A percentile compares a stretch with the other conserved stretches of the same genome.
These are phyloP conservation scores for Helichrysum umbraculigerum DNA, from an alignment of 129 eudicot species.

Conservation along the genomic window DNA sequence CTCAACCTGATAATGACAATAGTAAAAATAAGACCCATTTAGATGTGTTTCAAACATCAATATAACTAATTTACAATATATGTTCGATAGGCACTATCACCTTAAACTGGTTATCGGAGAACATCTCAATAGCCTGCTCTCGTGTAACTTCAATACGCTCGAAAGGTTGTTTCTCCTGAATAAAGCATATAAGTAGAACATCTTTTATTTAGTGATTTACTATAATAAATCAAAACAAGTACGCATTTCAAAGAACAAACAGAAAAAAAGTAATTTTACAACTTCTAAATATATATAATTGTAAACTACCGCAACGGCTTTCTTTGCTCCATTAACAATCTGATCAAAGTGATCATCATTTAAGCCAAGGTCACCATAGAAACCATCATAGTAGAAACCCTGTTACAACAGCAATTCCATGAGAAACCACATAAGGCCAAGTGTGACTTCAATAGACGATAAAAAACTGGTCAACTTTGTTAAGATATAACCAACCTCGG, in stretches of 20 bases:
- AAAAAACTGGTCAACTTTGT: background rate
- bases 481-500: background rate
- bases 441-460: background rate
- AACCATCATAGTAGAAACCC: slow-evolving; percentile 96
- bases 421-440: background rate
- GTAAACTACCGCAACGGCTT: slow-evolving; percentile 69
- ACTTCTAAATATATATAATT: slow-evolving; percentile 5
- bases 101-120: slow-evolving; percentile 91
- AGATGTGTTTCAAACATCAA: slow-evolving; percentile 5
- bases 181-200: background rate
- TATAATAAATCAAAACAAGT: background rate
- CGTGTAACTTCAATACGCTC: slow-evolving; percentile 96
- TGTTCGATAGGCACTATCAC: slow-evolving; percentile 32
- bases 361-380: slow-evolving; percentile 86
- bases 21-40: slow-evolving; percentile 7
- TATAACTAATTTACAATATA: background rate
- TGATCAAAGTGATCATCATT: slow-evolving; percentile 90
- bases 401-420: slow-evolving; percentile 38
- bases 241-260: background rate
- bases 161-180: slow-evolving; percentile 85
- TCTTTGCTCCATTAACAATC: slow-evolving; percentile 71
- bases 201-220: background rate
- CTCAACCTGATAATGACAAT: slow-evolving; percentile 59
- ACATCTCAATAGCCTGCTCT: slow-evolving; percentile 83
- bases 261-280: background rate